Evolutionary conservation across 2,329 filamentous ascomycete genomes (phyloP).

Genomic region (Aureobasidium lini): DNA sequence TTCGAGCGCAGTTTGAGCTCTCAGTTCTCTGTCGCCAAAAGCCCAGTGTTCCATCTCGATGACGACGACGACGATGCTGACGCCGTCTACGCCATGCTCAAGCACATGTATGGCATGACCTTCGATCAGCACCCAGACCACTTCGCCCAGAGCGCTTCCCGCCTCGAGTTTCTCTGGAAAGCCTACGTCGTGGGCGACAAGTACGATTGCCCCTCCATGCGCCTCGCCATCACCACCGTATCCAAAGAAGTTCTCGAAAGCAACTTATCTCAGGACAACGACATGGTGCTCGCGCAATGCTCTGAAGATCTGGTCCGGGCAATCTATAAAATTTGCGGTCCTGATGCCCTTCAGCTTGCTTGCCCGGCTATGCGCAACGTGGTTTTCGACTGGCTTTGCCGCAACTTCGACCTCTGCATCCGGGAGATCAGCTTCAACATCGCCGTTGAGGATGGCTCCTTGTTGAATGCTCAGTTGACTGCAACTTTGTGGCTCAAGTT

Average conservation of each 20-base stretch:
- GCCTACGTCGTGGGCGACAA: not conserved
- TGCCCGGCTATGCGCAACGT: not conserved
- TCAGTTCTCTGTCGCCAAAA: not conserved
- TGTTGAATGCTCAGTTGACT: no score
- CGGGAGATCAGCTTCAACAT: not conserved
- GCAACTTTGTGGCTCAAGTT: no score
- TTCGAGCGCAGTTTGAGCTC: not conserved
- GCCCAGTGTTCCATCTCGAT: not conserved
- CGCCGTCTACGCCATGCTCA: not conserved
- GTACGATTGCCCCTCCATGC: not conserved
- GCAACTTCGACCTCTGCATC: not conserved
- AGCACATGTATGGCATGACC: not conserved
- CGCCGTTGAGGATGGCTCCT: not conserved
- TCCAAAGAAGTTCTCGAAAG: no score
- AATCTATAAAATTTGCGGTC: not conserved
- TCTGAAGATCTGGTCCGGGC: not conserved
- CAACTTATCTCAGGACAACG: no score
- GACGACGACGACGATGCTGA: not conserved
- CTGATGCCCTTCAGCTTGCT: not conserved
- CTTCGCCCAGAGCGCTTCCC: no score
- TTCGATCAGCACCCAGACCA: not conserved
- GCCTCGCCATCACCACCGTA: not conserved
- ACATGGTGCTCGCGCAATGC: no score
- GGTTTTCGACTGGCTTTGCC: not conserved
- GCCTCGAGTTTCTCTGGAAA: not conserved